Evolutionary conservation across 2,329 filamentous ascomycete species (phyloP).

Genomic region (Cercospora nicotianae): DNA sequence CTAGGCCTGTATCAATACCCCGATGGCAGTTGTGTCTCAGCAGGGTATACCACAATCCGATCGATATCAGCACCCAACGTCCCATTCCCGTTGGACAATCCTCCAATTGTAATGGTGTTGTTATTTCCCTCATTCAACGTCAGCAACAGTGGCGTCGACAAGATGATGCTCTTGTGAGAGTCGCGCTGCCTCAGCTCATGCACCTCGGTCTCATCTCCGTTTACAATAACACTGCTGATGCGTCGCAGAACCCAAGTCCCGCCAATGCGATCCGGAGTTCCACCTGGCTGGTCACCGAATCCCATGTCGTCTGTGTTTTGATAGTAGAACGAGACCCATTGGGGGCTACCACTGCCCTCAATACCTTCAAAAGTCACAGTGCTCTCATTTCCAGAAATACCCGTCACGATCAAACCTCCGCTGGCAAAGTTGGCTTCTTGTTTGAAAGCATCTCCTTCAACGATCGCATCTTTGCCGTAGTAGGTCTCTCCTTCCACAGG

Average conservation of each 20-base stretch:
- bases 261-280: slow-evolving; percentile 60
- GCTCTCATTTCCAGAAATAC: slow-evolving; percentile 57
- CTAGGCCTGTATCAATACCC: background rate
- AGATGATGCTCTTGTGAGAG: slow-evolving; percentile 60
- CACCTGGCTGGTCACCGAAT: slow-evolving; percentile 56
- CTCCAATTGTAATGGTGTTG: slow-evolving; percentile 61
- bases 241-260: slow-evolving; percentile 61
- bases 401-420: slow-evolving; percentile 51
- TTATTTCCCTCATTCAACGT: slow-evolving; percentile 56
- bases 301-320: slow-evolving; percentile 64
- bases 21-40: slow-evolving; percentile 41
- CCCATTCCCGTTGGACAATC: slow-evolving; percentile 57
- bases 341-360: slow-evolving; percentile 52
- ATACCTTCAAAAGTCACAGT: slow-evolving; percentile 54
- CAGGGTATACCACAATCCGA: slow-evolving; percentile 60
- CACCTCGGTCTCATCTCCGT: slow-evolving; percentile 51
- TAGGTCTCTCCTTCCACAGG: slow-evolving; percentile 53
- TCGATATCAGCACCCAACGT: slow-evolving; percentile 61
- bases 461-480: slow-evolving; percentile 48
- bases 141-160: slow-evolving; percentile 58
- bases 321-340: slow-evolving; percentile 61
- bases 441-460: slow-evolving; percentile 52
- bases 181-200: slow-evolving; percentile 57
- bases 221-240: slow-evolving; percentile 61
- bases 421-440: slow-evolving; percentile 58